Percentiles rank a stretch among this genome's conserved stretches.
These are phyloP conservation scores for Cryptococcus jaspeensis DNA, from an alignment of 1,284 basidiomycete species.

Conservation along the genomic window DNA sequence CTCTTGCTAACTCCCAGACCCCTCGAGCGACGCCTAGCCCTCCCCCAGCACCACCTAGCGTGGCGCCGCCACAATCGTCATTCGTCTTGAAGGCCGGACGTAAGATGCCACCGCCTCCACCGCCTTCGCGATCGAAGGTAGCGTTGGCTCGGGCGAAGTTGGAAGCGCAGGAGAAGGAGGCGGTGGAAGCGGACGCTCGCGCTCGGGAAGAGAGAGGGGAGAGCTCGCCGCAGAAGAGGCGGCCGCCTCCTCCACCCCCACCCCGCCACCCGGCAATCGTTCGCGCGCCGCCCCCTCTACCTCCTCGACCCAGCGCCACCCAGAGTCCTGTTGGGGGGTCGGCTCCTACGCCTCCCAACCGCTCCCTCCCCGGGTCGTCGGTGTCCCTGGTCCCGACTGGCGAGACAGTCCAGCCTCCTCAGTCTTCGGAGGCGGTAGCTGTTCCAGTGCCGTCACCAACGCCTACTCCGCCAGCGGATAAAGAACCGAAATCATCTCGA, in stretches of 20 bases:
- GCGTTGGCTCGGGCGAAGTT: neutral
- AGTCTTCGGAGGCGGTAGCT: too few species aligned
- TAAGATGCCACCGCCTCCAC: slow-evolving; percentile 23
- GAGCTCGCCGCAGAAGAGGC: neutral
- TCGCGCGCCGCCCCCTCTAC: neutral
- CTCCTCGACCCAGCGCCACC: neutral
- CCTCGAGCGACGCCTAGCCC: too few species aligned
- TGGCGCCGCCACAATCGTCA: too few species aligned
- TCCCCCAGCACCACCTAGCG: too few species aligned
- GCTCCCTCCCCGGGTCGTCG: too few species aligned
- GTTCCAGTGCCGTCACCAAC: too few species aligned
- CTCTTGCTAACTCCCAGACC: neutral
- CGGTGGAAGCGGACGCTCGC: neutral
- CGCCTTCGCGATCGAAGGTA: slow-evolving; percentile 4
- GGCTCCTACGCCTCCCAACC: too few species aligned
- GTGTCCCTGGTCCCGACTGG: too few species aligned
- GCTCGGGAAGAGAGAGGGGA: neutral
- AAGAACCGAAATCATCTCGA: too few species aligned
- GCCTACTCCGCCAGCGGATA: too few species aligned
- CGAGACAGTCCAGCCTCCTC: too few species aligned
- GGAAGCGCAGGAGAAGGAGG: neutral
- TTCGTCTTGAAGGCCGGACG: neutral
- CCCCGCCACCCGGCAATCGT: neutral
- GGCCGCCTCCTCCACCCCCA: slow-evolving; percentile 5
- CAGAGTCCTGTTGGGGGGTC: too few species aligned